Conservation (phyloP, 2,329 filamentous ascomycete genomes). For the Dryadomyces quercivorus region DNA sequence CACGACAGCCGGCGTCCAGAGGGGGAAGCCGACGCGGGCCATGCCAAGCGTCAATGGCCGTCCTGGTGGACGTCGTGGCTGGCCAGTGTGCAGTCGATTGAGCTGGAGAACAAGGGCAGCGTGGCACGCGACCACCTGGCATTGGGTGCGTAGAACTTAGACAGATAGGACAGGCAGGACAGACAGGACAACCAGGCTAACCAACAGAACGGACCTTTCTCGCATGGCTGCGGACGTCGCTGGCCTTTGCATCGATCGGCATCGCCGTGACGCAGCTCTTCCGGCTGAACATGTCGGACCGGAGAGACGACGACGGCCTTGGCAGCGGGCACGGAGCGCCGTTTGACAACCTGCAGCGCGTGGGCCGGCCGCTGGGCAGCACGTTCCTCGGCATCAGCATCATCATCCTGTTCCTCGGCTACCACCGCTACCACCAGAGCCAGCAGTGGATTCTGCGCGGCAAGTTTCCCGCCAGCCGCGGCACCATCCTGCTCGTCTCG, state of each 20-base stretch:
- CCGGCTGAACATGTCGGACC: conserved; percentile 56
- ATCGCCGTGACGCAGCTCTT: conserved; percentile 78
- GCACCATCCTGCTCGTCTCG: conserved; percentile 59
- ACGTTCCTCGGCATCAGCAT: conserved; percentile 69
- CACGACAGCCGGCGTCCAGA: too few relatives aligned
- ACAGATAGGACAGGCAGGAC: too few relatives aligned
- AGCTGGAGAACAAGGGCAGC: conserved; percentile 76
- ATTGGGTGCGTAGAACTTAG: conserved; percentile 53
- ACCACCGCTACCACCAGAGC: conserved; percentile 64
- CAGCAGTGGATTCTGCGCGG: conserved; percentile 71
- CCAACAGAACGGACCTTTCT: conserved; percentile 66
- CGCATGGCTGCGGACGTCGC: conserved; percentile 71
- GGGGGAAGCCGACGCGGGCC: too few relatives aligned
- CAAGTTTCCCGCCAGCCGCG: conserved; percentile 68
- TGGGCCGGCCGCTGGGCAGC: conserved; percentile 64
- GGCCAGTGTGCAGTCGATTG: conserved; percentile 45
- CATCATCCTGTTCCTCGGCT: conserved; percentile 62
- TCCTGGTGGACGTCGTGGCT: conserved; percentile 36
- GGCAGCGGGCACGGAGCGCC: background rate
- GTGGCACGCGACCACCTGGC: conserved; percentile 75
- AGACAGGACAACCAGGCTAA: too few relatives aligned
- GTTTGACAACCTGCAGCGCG: conserved; percentile 37
- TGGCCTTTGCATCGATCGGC: conserved; percentile 71
- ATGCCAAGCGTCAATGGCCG: too few relatives aligned
- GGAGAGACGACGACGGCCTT: conserved; percentile 22